These are phyloP conservation scores for Fraxinus latifolia DNA, from an alignment of 305 asterid species.

Conservation along the genomic window DNA sequence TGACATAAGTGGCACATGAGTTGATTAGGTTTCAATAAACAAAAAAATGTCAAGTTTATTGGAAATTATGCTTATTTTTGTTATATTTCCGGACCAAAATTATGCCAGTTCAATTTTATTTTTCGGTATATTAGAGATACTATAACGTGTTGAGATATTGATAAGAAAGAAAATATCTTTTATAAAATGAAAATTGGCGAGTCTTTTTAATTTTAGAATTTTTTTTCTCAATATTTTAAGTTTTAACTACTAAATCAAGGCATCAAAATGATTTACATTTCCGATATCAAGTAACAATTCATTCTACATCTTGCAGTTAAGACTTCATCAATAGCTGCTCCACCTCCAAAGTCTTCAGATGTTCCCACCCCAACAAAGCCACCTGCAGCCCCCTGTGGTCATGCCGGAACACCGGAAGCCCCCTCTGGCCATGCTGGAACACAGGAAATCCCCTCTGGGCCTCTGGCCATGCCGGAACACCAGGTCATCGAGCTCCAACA, in stretches of 20 bases:
- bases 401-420: not conserved
- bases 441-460: not conserved
- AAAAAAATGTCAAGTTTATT: no score
- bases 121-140: no score
- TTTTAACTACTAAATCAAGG: conserved; percentile 7
- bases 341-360: conserved; percentile 15
- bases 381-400: not conserved
- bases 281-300: not conserved
- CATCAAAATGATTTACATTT: not conserved
- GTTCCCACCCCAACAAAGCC: conserved; percentile 1
- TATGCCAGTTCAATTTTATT: no score
- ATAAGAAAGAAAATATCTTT: not conserved
- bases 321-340: not conserved
- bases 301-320: not conserved
- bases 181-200: not conserved
- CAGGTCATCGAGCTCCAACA: conserved; percentile 3
- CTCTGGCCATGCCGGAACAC: not conserved
- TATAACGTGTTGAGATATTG: not conserved
- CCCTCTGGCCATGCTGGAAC: not conserved
- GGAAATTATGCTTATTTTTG: no score
- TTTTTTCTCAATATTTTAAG: not conserved
- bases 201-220: no score
- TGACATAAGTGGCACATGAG: no score
- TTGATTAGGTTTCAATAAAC: no score
- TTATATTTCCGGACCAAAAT: no score